Evolutionary conservation across 2,329 filamentous ascomycete species (phyloP), one percentile per base, ranked within the genome.

Genomic region (Atkinsonella hypoxylon): DNA sequence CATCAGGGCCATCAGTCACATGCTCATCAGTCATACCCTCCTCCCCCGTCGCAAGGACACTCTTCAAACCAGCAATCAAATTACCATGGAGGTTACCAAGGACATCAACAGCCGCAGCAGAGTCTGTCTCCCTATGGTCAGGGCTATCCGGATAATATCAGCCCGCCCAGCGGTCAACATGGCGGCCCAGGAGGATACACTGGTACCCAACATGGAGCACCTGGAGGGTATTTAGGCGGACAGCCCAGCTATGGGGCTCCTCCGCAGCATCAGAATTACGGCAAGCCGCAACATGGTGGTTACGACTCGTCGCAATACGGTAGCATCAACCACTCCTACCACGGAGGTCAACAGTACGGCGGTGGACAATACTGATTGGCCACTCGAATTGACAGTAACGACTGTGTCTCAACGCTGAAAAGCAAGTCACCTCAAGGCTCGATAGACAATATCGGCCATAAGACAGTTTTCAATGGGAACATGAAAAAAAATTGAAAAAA

Each of bases 241-340:
- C 55, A 58, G 45, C 49, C 53, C 26, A 54, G 56, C 44, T 61
- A 63, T 48, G 57, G 55, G 17, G 52, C 53, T 46, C 49, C 55
- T 39, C 51, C 55, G 22, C 57, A 56, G 13, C 53, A 59, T 32
- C 50, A 41, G 0, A 42, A 30, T 22, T 57, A 55, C 22, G 46
- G 42, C 36, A 52, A 54, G 32, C 38, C 38, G 40, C 56, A 49
- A 31, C 50, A 52, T 12, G 47, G 53, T 15, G 46, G 49, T 20
- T 51, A 56, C 47, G 45, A 43, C 45, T 53, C 64, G 47, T 59
- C 59, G 32, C 55, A 63, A 12, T 64, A 65, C 40, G 61, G 62
- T 32, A 54, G 56, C 32, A 50, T 44, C 58, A 60, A 41, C 32
- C 58, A 59, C 41, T 55, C 61, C 6, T 62, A 64, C 36, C 57